These are phyloP conservation scores for Russula emetica DNA, from an alignment of 768 basidiomycete genomes.

Conservation along the genomic window DNA sequence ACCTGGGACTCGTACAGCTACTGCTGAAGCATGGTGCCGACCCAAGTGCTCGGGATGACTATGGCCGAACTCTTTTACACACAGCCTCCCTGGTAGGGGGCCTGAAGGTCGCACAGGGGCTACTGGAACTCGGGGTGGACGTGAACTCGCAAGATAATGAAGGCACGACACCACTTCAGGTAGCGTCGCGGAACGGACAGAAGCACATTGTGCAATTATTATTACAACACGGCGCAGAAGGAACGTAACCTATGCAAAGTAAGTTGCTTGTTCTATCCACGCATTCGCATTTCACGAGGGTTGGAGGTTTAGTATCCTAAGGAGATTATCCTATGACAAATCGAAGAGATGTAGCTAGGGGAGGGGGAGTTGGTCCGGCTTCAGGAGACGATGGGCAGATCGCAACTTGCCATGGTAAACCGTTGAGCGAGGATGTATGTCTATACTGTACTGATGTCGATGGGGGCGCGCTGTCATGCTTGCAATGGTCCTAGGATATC, in stretches of 20 bases:
- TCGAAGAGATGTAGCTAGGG: no score
- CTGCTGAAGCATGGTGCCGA: not conserved
- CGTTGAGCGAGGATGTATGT: no score
- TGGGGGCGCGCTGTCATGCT: no score
- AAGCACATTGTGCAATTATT: not conserved
- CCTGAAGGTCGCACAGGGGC: not conserved
- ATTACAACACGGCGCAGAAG: not conserved
- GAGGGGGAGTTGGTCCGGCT: no score
- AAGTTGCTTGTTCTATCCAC: no score
- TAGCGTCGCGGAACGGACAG: not conserved
- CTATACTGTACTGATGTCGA: no score
- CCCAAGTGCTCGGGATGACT: not conserved
- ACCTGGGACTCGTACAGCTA: not conserved
- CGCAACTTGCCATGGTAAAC: no score
- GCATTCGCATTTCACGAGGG: no score
- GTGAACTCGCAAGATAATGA: not conserved
- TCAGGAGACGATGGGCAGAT: no score
- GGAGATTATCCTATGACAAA: no score
- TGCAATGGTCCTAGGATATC: no score
- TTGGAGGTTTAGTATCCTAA: no score
- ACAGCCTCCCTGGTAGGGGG: not conserved
- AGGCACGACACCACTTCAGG: not conserved
- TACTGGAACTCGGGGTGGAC: not conserved
- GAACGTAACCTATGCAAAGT: not conserved
- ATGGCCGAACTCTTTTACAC: not conserved